Evolutionary conservation across 306 rosid genomes (phyloP).

Genomic region (Clitoria ternatea): DNA sequence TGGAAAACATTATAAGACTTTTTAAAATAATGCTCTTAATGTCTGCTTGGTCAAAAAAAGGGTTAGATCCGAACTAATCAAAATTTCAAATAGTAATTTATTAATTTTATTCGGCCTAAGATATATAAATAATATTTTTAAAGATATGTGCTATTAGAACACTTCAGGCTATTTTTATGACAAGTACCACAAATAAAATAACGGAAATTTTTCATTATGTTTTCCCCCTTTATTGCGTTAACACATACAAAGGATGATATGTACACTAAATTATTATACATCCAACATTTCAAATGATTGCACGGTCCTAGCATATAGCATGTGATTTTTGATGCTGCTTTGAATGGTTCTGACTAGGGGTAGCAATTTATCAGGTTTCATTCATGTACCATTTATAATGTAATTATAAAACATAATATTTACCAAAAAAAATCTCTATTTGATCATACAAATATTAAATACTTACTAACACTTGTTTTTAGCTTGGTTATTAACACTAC

Average conservation of each 20-base stretch:
- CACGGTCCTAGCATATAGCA: neutral
- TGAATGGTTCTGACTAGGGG: neutral
- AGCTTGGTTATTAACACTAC: no score
- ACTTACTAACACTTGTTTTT: no score
- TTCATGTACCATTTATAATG: no score
- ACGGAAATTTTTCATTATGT: neutral
- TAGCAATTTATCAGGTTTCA: neutral
- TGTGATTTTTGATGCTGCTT: neutral
- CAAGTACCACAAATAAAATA: neutral
- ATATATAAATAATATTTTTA: no score
- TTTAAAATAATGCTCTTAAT: neutral
- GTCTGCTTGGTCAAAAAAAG: neutral
- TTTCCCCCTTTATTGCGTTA: neutral
- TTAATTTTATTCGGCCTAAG: no score
- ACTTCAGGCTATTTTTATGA: neutral
- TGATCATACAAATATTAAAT: no score
- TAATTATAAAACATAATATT: no score
- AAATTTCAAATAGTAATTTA: no score
- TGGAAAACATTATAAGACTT: conserved; percentile 7
- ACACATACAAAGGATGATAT: neutral
- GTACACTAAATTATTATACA: no score
- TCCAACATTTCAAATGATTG: neutral
- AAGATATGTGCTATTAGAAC: neutral
- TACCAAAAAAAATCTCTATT: no score
- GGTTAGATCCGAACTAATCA: no score